Evolutionary conservation across 148 eudicot genomes (phyloP).

Genomic region (Pouteria glomerata): DNA sequence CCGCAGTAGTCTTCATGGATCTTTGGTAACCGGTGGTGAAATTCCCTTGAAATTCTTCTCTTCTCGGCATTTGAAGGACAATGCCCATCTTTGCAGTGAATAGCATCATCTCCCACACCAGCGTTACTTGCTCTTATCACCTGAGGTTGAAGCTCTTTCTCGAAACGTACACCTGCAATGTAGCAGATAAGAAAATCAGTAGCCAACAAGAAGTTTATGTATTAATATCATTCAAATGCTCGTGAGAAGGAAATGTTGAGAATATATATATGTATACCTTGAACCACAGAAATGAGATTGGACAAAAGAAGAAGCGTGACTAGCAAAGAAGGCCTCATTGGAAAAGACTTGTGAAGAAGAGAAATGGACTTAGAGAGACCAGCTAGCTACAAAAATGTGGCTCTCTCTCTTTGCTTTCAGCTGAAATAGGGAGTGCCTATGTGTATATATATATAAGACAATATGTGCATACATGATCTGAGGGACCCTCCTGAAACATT

Average conservation of each 20-base stretch:
- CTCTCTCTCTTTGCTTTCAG: not conserved
- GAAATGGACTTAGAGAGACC: not conserved
- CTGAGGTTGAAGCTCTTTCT: not conserved
- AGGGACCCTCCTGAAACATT: too few relatives aligned
- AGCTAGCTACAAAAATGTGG: not conserved
- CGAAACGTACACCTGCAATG: slow-evolving; percentile 21
- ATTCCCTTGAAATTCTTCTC: slow-evolving; percentile 29
- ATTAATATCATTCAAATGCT: not conserved
- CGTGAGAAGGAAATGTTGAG: not conserved
- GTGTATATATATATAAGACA: too few relatives aligned
- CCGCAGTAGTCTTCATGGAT: slow-evolving; percentile 72
- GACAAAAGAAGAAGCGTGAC: slow-evolving; percentile 28
- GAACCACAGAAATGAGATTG: slow-evolving; percentile 25
- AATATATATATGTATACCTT: slow-evolving; percentile 23
- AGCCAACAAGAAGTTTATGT: not conserved
- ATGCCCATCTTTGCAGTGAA: slow-evolving; percentile 16
- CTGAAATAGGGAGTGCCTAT: too few relatives aligned
- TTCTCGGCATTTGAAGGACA: slow-evolving; percentile 36
- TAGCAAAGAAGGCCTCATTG: slow-evolving; percentile 33
- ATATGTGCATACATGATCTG: too few relatives aligned
- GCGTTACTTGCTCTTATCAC: not conserved
- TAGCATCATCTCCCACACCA: slow-evolving; percentile 2
- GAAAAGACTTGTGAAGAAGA: not conserved
- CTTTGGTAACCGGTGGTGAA: slow-evolving; percentile 56
- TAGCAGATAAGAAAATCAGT: not conserved